Evolutionary conservation across 1,284 basidiomycete species (phyloP), one percentile per base, ranked within the genome.

Genomic region (Naganishia albida): DNA sequence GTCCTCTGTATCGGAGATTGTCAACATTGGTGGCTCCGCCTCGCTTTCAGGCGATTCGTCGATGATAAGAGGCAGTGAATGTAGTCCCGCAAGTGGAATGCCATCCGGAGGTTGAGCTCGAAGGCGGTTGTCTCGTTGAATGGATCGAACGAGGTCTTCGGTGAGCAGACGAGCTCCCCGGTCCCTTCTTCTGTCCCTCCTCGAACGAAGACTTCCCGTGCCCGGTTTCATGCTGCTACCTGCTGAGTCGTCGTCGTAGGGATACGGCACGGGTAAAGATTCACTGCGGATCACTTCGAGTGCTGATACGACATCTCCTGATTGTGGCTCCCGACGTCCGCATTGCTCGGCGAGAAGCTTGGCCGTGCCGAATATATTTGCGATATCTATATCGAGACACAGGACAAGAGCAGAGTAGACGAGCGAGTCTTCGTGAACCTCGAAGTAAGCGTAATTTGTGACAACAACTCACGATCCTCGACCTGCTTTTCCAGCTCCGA

Each of bases 111-210:
- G 43, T 15, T 48, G 56, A 7, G 57, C 30, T 50, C 57, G 57
- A 40, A 46, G 57, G 18, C 57, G 57, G 30, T 60, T 60, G 18
- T 60, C 57, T 7, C 57, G 57, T 40, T 60, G 57, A 39, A 60
- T 60, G 23, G 50, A 60, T 20, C 57, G 46, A 16, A 60, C 49
- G 34, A 60, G 46, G 25, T 60, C 57, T 49, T 60, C 57, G 13
- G 57, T 39, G 25, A 60, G 57, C 20, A 60, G 38, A 7, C 23
- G 46, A 7, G 49, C 23, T 15, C 44, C 49, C 16, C 38, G 46
- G 25, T 39, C 40, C 18, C 20, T 46, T 25, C 49, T 60, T 50
- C 57, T 50, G n/a, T 49, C 34, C 16, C 57, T n/a, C 34, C 57
- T 49, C 28, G 57, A 48, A 3, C 28, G 50, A 7, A 25, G 26